These are phyloP conservation scores for Suillus occidentalis DNA, from an alignment of 768 basidiomycete species.

Conservation along the genomic window DNA sequence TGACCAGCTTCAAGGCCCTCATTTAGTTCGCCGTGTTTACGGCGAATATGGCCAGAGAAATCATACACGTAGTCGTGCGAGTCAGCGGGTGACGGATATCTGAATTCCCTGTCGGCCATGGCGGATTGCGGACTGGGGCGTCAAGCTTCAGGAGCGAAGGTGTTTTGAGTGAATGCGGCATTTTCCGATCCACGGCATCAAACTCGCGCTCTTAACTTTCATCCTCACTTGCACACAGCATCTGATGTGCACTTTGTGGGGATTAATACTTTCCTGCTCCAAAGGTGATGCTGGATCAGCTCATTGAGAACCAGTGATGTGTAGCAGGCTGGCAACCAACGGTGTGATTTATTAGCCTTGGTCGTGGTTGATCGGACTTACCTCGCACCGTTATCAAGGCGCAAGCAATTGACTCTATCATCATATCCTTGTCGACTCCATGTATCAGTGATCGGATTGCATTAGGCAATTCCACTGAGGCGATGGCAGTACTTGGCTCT, in stretches of 20 bases:
- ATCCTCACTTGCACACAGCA: neutral
- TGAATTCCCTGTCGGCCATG: slow-evolving; percentile 21
- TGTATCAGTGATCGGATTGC: neutral
- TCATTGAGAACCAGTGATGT: neutral
- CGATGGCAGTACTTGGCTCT: neutral
- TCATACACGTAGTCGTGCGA: slow-evolving; percentile 19
- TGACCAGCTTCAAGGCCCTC: slow-evolving; percentile 15
- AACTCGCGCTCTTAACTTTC: neutral
- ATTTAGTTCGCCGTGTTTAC: slow-evolving; percentile 14
- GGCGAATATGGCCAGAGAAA: slow-evolving; percentile 21
- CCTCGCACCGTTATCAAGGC: neutral
- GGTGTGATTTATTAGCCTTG: neutral
- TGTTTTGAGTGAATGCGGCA: neutral
- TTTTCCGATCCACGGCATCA: neutral
- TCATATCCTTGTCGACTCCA: neutral
- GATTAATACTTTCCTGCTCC: neutral
- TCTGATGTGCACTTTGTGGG: neutral
- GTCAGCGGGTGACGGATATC: slow-evolving; percentile 12
- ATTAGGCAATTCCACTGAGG: slow-evolving; percentile 1
- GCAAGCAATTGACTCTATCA: neutral
- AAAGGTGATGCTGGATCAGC: neutral
- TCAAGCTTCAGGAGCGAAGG: neutral
- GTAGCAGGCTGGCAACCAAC: neutral
- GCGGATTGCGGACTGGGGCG: slow-evolving; percentile 2
- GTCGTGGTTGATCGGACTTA: neutral